Conservation (phyloP, 768 basidiomycete genomes). For the Pholiota conissans region DNA sequence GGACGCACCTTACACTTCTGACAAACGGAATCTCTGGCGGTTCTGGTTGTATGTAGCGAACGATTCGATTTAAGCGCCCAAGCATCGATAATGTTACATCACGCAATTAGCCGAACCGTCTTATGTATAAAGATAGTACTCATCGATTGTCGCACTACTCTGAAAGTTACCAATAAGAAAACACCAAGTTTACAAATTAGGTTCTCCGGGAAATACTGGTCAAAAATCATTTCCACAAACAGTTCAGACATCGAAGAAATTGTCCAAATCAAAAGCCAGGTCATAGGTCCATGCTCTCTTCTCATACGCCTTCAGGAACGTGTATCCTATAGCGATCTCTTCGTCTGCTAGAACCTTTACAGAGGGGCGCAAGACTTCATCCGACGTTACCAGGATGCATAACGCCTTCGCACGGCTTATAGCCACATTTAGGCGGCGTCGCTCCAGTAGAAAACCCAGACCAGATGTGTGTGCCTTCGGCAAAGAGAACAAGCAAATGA, state of each 20-base stretch:
- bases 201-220: too few species aligned
- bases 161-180: too few species aligned
- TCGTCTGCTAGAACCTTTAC: conserved; percentile 44
- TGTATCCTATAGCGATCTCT: conserved; percentile 45
- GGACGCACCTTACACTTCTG: too few species aligned
- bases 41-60: too few species aligned
- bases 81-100: too few species aligned
- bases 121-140: too few species aligned
- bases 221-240: too few species aligned
- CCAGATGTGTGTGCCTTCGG: conserved; percentile 36
- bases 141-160: too few species aligned
- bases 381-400: conserved; percentile 47
- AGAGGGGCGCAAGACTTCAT: conserved; percentile 43
- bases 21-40: too few species aligned
- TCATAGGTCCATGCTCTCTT: conserved; percentile 48
- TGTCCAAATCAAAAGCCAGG: conserved; percentile 36
- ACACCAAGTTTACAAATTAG: too few species aligned
- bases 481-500: conserved; percentile 52
- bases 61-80: too few species aligned
- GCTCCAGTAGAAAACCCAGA: conserved; percentile 45
- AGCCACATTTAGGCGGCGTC: conserved; percentile 50
- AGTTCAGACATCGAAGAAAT: conserved; percentile 17
- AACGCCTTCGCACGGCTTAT: conserved; percentile 53
- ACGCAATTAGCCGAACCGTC: too few species aligned
- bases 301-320: conserved; percentile 49